Base-by-base conservation (phyloP, 176 grass and related monocot genomes). In the Oryza rufipogon region DNA sequence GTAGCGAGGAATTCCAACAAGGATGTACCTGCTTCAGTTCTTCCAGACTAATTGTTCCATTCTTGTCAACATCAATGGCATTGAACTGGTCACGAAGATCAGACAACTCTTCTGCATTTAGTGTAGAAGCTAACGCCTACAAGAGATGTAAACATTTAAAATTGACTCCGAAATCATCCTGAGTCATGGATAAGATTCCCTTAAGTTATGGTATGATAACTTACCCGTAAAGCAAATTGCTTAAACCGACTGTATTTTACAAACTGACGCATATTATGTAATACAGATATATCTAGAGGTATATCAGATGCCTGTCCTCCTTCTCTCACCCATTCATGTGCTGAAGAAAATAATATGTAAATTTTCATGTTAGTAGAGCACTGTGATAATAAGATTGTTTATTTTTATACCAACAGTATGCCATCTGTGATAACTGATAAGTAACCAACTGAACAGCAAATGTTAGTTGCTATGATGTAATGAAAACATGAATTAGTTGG, bases 181-280 rank as follows among this genome's bases (percentile, higher is more conserved):
- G 10, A 77, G 23, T 54, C 73, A 79, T 86, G 23, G 25, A 54
- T 28, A 77, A 54, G 6, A 77, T 77, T 16, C 74, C 68, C 10
- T 61, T 42, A 69, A 64, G 33, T 65, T 20, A 15, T 69, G 1
- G 39, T 28, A 81, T 49, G 14, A 23, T 22, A 77, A 83, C 78
- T 88, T 89, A 98, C 95, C 87, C 89, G 93, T 58, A 98, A 88
- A 84, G 95, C 95, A 88, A 98, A 95, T 70, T 98, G 95, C 83
- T 98, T 98, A 84, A 95, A 98, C 64, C 95, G 92, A 78, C 92
- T 98, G 67, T 95, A 98, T 84, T 98, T 98, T 33, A 98, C 91
- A 88, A 95, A 98, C 34, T 98, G 92, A 0, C 95, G 84, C 91
- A 98, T 95, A 85, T 91, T 95, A 71, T 91, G 82, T 52, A 98